Evolutionary conservation across 2,329 filamentous ascomycete species (phyloP).

Genomic region (Arthroderma sp.): DNA sequence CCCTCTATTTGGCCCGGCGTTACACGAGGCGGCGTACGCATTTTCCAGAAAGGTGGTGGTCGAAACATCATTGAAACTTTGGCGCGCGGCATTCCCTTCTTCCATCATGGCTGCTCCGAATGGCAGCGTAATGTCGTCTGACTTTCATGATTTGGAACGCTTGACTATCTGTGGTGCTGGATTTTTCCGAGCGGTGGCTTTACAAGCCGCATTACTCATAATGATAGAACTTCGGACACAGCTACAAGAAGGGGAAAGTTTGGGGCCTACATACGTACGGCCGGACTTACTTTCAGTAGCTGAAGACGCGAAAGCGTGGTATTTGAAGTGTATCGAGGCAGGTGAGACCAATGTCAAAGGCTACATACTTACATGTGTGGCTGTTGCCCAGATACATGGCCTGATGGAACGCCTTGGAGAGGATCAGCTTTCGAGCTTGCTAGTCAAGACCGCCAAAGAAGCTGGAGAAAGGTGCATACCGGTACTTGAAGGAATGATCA

Average conservation of each 20-base stretch:
- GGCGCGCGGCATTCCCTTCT: constrained; percentile 26
- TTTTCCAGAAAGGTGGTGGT: constrained; percentile 38
- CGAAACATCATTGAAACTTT: constrained; percentile 38
- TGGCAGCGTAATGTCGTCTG: background rate
- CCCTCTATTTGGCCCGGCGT: constrained; percentile 15
- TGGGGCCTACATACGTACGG: constrained; percentile 16
- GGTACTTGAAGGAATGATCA: constrained; percentile 15
- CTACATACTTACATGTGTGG: constrained; percentile 30
- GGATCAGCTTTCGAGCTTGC: constrained; percentile 20
- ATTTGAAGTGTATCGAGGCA: constrained; percentile 27
- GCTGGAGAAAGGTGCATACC: constrained; percentile 15
- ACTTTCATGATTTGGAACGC: constrained; percentile 24
- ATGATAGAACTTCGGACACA: constrained; percentile 16
- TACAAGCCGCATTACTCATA: constrained; percentile 15
- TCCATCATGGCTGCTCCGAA: constrained; percentile 7
- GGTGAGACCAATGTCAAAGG: constrained; percentile 46
- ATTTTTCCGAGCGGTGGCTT: constrained; percentile 10
- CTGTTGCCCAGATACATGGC: constrained; percentile 32
- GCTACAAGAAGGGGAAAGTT: constrained; percentile 17
- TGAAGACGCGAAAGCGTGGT: constrained; percentile 30
- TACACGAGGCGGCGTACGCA: constrained; percentile 21
- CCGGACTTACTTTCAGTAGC: constrained; percentile 21
- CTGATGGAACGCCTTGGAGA: constrained; percentile 24
- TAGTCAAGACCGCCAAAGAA: constrained; percentile 29
- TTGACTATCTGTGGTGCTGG: constrained; percentile 27